A percentile compares a stretch with the other conserved stretches of the same genome.
phyloP scores from a whole-genome alignment of 192 early-diverging fungal species.

The Linnemannia hyalina region DNA sequence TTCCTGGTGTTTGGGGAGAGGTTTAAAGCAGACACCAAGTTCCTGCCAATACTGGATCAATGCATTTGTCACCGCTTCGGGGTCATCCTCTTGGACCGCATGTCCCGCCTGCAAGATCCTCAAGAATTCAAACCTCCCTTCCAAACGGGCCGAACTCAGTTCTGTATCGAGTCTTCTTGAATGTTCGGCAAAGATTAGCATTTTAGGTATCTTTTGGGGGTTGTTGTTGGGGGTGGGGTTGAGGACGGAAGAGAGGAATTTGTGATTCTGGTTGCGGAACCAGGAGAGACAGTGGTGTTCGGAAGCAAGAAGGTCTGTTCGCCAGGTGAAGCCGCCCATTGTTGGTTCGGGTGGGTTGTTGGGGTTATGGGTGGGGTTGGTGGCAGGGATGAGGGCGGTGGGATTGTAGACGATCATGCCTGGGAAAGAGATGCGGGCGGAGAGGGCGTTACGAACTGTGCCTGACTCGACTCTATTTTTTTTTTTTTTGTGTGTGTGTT shows the following conservation, averaged over 20 bases:
- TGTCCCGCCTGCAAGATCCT: constrained; percentile 10
- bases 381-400: neutral
- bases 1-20: neutral
- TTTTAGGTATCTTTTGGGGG: neutral
- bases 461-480: constrained; percentile 18
- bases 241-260: constrained; percentile 14
- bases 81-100: constrained; percentile 35
- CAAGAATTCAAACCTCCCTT: constrained; percentile 13
- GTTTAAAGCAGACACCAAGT: neutral
- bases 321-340: constrained; percentile 22
- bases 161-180: constrained; percentile 9
- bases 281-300: constrained; percentile 15
- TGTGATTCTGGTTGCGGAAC: constrained; percentile 20
- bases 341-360: neutral
- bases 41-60: constrained; percentile 21
- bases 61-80: neutral
- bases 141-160: constrained; percentile 3
- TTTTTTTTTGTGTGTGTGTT: too few relatives aligned
- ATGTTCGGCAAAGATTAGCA: constrained; percentile 17
- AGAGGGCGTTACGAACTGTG: constrained; percentile 17
- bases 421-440: constrained; percentile 34
- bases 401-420: constrained; percentile 18
- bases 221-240: neutral
- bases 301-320: constrained; percentile 9
- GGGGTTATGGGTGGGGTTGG: neutral